Conservation (phyloP, 2,329 filamentous ascomycete genomes). For the Fusarium sp. region DNA sequence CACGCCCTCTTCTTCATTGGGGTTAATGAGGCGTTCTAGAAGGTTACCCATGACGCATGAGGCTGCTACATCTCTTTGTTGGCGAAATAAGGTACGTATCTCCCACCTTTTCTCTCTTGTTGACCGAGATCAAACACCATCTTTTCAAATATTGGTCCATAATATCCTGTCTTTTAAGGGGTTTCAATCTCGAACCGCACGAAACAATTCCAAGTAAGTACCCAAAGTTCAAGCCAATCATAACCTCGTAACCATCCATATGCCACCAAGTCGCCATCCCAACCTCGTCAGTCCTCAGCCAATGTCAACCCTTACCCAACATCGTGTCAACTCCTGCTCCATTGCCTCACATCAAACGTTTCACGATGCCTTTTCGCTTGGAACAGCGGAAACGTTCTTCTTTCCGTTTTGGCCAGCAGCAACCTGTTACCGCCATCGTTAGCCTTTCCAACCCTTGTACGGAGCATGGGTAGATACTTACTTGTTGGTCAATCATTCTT, state of each 20-base stretch:
- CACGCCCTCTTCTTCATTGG: not conserved
- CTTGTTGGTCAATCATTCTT: conserved; percentile 64
- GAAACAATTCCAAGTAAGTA: conserved; percentile 3
- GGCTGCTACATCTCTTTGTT: not conserved
- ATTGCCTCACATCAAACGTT: not conserved
- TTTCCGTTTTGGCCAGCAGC: conserved; percentile 24
- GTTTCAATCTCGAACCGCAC: conserved; percentile 15
- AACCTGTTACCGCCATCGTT: conserved; percentile 25
- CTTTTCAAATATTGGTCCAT: not conserved
- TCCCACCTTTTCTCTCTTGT: not conserved
- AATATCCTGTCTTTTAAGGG: not conserved
- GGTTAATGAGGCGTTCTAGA: not conserved
- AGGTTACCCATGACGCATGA: not conserved
- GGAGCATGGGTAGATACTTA: conserved; percentile 20
- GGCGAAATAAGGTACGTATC: not conserved
- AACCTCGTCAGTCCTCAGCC: not conserved
- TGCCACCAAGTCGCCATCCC: conserved; percentile 3
- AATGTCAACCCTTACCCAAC: not conserved
- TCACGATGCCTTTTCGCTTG: conserved; percentile 39
- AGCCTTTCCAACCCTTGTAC: conserved; percentile 5
- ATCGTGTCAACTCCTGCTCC: not conserved
- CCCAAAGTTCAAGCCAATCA: conserved; percentile 17
- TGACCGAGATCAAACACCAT: not conserved
- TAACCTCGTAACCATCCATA: conserved; percentile 29
- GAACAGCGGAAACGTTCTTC: conserved; percentile 27